Conservation (phyloP, 305 asterid species). For the Caryopteris hybrid region DNA sequence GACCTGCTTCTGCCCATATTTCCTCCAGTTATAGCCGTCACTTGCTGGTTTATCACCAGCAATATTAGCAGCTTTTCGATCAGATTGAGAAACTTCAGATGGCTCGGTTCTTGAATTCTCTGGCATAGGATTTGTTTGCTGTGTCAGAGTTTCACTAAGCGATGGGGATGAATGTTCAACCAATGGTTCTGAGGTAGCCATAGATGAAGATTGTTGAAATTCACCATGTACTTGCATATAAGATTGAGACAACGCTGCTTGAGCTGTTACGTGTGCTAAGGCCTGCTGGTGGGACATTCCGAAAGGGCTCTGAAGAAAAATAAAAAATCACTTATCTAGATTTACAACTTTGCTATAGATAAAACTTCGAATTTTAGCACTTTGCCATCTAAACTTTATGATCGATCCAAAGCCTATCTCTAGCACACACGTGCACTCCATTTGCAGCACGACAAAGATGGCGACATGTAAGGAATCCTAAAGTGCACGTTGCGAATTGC, state of each 20-base stretch:
- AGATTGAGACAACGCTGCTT: conserved; percentile 74
- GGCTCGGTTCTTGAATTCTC: conserved; percentile 36
- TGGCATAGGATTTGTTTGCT: conserved; percentile 23
- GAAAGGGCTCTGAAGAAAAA: conserved; percentile 74
- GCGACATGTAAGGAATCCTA: neutral
- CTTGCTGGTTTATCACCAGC: conserved; percentile 56
- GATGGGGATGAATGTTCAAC: conserved; percentile 25
- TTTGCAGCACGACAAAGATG: too few species aligned
- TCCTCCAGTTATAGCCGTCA: conserved; percentile 99
- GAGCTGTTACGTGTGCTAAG: conserved; percentile 92
- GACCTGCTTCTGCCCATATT: conserved; percentile 92
- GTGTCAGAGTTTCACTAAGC: conserved; percentile 28
- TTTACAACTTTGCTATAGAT: neutral
- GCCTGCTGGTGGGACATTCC: conserved; percentile 99
- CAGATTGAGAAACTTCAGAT: conserved; percentile 48
- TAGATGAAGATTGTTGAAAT: conserved; percentile 32
- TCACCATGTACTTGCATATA: conserved; percentile 53
- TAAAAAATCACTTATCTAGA: neutral
- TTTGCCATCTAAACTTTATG: too few species aligned
- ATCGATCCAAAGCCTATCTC: too few species aligned
- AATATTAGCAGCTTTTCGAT: conserved; percentile 31
- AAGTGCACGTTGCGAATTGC: too few species aligned
- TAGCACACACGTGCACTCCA: too few species aligned
- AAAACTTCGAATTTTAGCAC: too few species aligned
- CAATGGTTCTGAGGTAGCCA: conserved; percentile 29